Base-by-base conservation (phyloP, 805 yeast genomes). In the Torulaspora indica region DNA sequence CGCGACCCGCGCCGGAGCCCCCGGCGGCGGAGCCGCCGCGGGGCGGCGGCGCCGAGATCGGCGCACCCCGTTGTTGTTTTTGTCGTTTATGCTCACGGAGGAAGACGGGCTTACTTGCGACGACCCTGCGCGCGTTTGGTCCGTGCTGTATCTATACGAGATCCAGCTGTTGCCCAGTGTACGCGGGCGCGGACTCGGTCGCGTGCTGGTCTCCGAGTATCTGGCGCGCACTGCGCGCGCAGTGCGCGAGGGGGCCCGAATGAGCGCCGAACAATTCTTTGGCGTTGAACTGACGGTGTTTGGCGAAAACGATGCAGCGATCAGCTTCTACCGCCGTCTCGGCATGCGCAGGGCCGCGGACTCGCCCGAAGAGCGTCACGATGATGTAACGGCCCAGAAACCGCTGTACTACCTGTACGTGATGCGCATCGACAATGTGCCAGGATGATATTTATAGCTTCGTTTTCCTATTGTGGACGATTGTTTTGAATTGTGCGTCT, bases 91-190 rank as follows among this genome's bases (percentile, higher is more conserved):
- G 54, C 38, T 54, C n/a, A 53, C 59, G 2, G 58, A 58, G 38
- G 66, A 60, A 38, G 31, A 40, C 14, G 56, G 52, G 7, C 29
- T 57, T n/a, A 38, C 38, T 3, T 42, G 36, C 9, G 27, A 29
- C 35, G 23, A 34, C 14, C 8, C 39, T 31, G 6, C 20, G n/a
- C n/a, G 23, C n/a, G 32, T 25, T 22, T 38, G 42, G 35, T 28
- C 43, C 22, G 60, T 62, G n/a, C 40, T 63, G n/a, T 63, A 60
- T 43, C 43, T 63, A 15, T 61, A 61, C 48, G 67, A 63, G 33
- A 53, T 63, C 23, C 67, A 63, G 33, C 38, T 60, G n/a, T 32
- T 46, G 6, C 38, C 45, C n/a, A 12, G 15, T 2, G 28, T 42
- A 14, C 56, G 54, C 23, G 45, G 54, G 9, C 50, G 45, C 25